phyloP scores from a whole-genome alignment of 2,329 filamentous ascomycete genomes.

The Talaromyces sp. region DNA sequence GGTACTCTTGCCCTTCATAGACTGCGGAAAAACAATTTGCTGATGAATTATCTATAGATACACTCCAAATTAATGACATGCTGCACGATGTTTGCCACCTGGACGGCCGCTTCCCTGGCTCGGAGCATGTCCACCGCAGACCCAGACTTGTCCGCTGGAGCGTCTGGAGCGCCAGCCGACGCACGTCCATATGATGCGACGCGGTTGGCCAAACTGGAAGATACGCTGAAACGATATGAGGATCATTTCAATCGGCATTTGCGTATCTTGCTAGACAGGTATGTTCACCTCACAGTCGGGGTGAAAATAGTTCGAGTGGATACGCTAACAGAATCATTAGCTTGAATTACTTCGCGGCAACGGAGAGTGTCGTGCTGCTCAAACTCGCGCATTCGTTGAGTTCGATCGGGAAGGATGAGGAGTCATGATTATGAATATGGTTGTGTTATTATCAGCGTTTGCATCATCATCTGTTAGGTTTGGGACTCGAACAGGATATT shows the following conservation, averaged over 20 bases:
- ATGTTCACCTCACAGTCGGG: slow-evolving; percentile 5
- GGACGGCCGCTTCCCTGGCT: slow-evolving; percentile 74
- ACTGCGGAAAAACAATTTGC: not conserved
- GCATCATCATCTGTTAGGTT: not conserved
- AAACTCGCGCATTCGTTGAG: slow-evolving; percentile 57
- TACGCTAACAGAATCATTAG: slow-evolving; percentile 23
- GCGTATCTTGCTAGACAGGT: slow-evolving; percentile 86
- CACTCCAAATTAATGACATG: slow-evolving; percentile 96
- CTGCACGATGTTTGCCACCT: slow-evolving; percentile 88
- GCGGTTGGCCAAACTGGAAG: slow-evolving; percentile 71
- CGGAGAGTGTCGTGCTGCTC: slow-evolving; percentile 89
- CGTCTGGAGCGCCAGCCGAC: slow-evolving; percentile 29
- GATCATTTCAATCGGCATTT: slow-evolving; percentile 87
- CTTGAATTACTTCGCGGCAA: slow-evolving; percentile 93
- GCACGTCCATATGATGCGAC: slow-evolving; percentile 53
- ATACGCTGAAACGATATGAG: slow-evolving; percentile 88
- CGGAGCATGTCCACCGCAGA: slow-evolving; percentile 81
- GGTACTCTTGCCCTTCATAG: slow-evolving; percentile 48
- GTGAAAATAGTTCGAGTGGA: not conserved
- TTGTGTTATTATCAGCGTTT: not conserved
- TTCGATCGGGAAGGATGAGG: slow-evolving; percentile 42
- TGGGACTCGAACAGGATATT: not conserved
- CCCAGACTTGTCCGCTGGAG: slow-evolving; percentile 59
- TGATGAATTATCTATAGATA: slow-evolving; percentile 57
- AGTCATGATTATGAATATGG: not conserved